Percentiles rank a stretch among this genome's conserved stretches.
Evolutionary conservation across 768 basidiomycete genomes (phyloP).

Genomic region (Suillus subalutaceus): DNA sequence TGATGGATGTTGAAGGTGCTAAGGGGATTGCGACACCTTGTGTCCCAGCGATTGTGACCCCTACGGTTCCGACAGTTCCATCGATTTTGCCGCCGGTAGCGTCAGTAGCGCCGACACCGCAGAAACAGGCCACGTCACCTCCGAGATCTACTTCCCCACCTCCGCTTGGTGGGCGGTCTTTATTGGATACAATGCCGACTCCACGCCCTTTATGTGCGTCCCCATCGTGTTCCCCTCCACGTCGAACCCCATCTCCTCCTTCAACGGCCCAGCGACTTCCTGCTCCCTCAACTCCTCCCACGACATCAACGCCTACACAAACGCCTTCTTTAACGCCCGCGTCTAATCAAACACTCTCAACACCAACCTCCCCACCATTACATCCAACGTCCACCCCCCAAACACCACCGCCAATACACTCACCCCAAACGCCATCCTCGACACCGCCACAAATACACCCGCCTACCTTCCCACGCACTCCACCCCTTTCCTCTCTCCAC

Average conservation of each 20-base stretch:
- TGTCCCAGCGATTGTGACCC: not conserved
- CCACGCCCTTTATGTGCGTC: not conserved
- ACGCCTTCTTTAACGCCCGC: not conserved
- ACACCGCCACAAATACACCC: conserved; percentile 11
- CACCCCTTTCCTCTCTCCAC: conserved; percentile 31
- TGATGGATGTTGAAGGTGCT: not conserved
- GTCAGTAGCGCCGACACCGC: not conserved
- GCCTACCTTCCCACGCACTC: conserved; percentile 19
- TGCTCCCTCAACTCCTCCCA: not conserved
- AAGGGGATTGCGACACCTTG: not conserved
- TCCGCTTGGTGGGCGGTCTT: not conserved
- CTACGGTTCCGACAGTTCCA: not conserved
- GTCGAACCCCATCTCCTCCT: not conserved
- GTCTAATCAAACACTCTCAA: not conserved
- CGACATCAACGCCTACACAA: not conserved
- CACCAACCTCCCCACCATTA: not conserved
- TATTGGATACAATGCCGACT: not conserved
- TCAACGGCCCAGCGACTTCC: not conserved
- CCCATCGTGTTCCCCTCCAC: not conserved
- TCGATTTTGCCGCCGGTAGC: not conserved
- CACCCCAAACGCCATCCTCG: not conserved
- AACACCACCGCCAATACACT: conserved; percentile 5
- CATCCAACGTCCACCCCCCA: not conserved
- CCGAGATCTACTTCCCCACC: not conserved
- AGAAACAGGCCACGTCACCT: not conserved